Evolutionary conservation across 495 filamentous ascomycete species (phyloP).

Genomic region (Neurospora sp.): DNA sequence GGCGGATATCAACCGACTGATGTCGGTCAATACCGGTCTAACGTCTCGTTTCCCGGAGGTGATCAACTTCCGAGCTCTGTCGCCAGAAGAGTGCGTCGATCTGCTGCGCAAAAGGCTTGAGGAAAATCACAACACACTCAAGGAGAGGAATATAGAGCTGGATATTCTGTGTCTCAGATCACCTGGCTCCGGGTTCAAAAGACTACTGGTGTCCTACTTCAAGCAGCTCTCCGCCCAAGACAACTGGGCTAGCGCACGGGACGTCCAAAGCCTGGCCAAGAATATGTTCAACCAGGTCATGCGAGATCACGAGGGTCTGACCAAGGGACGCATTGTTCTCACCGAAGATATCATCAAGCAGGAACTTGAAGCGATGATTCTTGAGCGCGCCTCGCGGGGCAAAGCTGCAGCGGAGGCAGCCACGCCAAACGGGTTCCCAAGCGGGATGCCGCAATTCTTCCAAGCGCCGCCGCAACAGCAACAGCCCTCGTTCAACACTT

Average conservation of each 20-base stretch:
- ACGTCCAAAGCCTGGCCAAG: constrained; percentile 49
- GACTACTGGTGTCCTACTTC: constrained; percentile 29
- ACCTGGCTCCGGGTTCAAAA: constrained; percentile 6
- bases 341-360: constrained; percentile 24
- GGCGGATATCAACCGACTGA: constrained; percentile 57
- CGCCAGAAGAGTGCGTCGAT: constrained; percentile 32
- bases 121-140: constrained; percentile 10
- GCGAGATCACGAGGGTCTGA: constrained; percentile 14
- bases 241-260: constrained; percentile 62
- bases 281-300: constrained; percentile 38
- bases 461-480: background rate
- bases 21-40: constrained; percentile 51
- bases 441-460: background rate
- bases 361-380: constrained; percentile 34
- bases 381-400: constrained; percentile 28
- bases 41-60: constrained; percentile 50
- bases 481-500: background rate
- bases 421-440: background rate
- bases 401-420: background rate
- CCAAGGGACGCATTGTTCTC: constrained; percentile 11
- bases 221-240: constrained; percentile 29
- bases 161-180: constrained; percentile 28
- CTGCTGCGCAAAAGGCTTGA: constrained; percentile 23
- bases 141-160: constrained; percentile 17
- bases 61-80: constrained; percentile 40